Evolutionary conservation across 768 basidiomycete genomes (phyloP).

Genomic region (Naganishia onofrii): DNA sequence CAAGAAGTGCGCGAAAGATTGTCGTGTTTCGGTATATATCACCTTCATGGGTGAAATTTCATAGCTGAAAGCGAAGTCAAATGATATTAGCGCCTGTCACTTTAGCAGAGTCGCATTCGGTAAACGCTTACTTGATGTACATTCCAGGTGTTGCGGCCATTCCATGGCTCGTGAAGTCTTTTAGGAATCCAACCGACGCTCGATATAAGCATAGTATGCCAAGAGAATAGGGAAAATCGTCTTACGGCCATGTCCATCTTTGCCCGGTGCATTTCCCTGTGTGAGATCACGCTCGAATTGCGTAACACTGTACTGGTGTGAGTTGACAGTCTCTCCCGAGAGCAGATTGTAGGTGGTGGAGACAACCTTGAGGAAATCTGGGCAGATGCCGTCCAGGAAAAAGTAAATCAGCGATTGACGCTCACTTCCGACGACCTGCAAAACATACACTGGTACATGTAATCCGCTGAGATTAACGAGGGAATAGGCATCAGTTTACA

Average conservation of each 20-base stretch:
- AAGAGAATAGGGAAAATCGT: background rate
- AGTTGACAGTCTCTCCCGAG: constrained; percentile 73
- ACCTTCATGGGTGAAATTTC: constrained; percentile 96
- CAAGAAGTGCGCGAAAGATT: constrained; percentile 95
- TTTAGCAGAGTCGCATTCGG: no score
- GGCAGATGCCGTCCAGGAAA: background rate
- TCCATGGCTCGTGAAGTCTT: constrained; percentile 50
- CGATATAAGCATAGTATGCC: background rate
- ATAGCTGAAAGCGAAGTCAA: constrained; percentile 72
- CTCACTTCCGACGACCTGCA: background rate
- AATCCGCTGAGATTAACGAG: constrained; percentile 54
- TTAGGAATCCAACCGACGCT: background rate
- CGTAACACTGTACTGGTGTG: constrained; percentile 93
- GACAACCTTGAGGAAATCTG: constrained; percentile 96
- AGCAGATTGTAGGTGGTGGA: constrained; percentile 89
- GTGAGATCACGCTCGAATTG: constrained; percentile 90
- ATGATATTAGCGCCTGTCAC: background rate
- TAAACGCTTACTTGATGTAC: constrained; percentile 42
- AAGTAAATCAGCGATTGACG: background rate
- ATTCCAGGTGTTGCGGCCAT: constrained; percentile 44
- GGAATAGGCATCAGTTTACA: background rate
- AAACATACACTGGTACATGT: constrained; percentile 73
- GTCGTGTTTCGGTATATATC: constrained; percentile 81
- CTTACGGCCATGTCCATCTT: constrained; percentile 53
- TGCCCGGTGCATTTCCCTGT: constrained; percentile 56